A percentile compares a stretch with the other conserved stretches of the same genome.
Evolutionary conservation across 1,284 basidiomycete genomes (phyloP).

Genomic region (Cutaneotrichosporon cavernicola): DNA sequence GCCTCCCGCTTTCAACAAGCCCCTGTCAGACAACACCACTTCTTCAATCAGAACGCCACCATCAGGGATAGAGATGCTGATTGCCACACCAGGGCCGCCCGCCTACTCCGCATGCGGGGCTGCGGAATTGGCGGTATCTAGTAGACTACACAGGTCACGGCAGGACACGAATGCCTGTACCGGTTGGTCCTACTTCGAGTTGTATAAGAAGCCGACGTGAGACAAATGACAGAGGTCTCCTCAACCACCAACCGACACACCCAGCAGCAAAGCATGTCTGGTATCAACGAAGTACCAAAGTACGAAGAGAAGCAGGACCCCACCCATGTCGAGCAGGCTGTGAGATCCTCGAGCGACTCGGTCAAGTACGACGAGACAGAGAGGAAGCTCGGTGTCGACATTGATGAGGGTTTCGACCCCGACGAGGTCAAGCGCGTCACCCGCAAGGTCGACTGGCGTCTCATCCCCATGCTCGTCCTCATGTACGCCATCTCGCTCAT

Average conservation of each 20-base stretch:
- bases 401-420: constrained; percentile 21
- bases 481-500: constrained; percentile 26
- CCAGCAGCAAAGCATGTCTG: background rate
- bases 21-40: background rate
- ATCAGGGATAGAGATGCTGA: background rate
- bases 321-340: background rate
- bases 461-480: constrained; percentile 22
- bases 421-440: constrained; percentile 15
- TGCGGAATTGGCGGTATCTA: background rate
- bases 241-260: background rate
- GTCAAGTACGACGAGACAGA: constrained; percentile 28
- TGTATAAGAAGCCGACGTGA: background rate
- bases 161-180: too few relatives aligned
- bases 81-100: background rate
- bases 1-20: too few relatives aligned
- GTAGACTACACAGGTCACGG: background rate
- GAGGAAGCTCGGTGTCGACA: constrained; percentile 26
- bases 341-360: background rate
- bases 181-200: too few relatives aligned
- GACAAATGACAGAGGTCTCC: background rate
- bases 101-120: background rate
- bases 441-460: constrained; percentile 26
- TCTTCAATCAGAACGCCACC: background rate
- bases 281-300: background rate
- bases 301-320: constrained; percentile 3